phyloP scores from a whole-genome alignment of 148 eudicot genomes.

The Silene uniflora region DNA sequence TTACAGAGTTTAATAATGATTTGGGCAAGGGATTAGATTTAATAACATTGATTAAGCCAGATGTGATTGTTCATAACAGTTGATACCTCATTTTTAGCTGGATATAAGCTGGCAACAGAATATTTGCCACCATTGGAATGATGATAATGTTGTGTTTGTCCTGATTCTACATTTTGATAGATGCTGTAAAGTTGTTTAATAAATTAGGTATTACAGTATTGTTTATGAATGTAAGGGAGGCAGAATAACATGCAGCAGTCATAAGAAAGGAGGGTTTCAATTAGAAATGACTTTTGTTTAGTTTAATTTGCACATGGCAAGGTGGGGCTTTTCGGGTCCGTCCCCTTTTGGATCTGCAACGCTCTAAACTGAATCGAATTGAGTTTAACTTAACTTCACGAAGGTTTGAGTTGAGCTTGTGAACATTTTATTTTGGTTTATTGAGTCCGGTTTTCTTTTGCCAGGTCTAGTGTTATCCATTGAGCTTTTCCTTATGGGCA shows the following conservation, averaged over 20 bases:
- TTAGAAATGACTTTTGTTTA: neutral
- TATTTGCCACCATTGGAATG: neutral
- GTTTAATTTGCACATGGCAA: constrained; percentile 1
- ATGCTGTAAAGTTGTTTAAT: constrained; percentile 20
- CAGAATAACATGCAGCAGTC: too few species aligned
- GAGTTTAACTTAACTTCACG: too few species aligned
- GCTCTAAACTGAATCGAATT: too few species aligned
- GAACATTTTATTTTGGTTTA: too few species aligned
- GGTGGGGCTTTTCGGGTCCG: neutral
- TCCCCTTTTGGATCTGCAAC: too few species aligned
- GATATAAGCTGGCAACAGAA: neutral
- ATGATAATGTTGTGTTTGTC: neutral
- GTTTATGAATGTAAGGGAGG: neutral
- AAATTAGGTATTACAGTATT: neutral
- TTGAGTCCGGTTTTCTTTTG: too few species aligned
- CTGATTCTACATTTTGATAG: constrained; percentile 5
- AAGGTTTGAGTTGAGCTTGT: too few species aligned
- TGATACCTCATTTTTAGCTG: constrained; percentile 10
- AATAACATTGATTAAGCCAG: neutral
- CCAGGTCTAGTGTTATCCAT: too few species aligned
- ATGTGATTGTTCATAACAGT: neutral
- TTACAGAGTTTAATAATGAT: too few species aligned
- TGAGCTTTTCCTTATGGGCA: too few species aligned
- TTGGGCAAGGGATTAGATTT: neutral
- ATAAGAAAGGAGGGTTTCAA: constrained; percentile 8